These are phyloP conservation scores for Pichia scutulata DNA, from an alignment of 805 yeast genomes.

Conservation along the genomic window DNA sequence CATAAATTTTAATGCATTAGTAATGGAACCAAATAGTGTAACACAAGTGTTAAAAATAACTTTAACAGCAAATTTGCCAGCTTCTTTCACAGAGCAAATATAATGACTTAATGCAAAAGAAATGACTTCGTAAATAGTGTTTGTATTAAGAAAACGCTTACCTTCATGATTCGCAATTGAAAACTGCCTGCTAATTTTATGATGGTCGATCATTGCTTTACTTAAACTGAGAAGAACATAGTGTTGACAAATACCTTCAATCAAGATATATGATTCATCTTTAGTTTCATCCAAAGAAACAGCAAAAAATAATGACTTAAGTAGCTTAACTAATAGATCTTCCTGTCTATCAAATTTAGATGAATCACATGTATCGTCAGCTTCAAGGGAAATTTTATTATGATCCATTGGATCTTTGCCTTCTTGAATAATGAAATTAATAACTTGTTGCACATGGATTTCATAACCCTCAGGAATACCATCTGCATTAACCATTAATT, in stretches of 20 bases:
- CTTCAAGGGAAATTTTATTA: conserved; percentile 21
- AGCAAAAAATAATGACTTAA: conserved; percentile 69
- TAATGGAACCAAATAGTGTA: conserved; percentile 58
- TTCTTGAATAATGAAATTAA: conserved; percentile 32
- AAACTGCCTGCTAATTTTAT: conserved; percentile 62
- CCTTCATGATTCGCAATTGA: conserved; percentile 79
- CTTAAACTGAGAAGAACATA: conserved; percentile 72
- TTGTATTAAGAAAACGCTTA: conserved; percentile 56
- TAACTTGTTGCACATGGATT: conserved; percentile 41
- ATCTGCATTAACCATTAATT: conserved; percentile 55
- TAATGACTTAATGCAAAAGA: conserved; percentile 75
- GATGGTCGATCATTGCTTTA: conserved; percentile 58
- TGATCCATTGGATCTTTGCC: conserved; percentile 20
- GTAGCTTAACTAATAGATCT: conserved; percentile 51
- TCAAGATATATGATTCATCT: conserved; percentile 56
- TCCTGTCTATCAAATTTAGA: conserved; percentile 53
- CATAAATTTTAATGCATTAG: conserved; percentile 63
- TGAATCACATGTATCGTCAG: conserved; percentile 39
- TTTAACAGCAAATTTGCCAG: conserved; percentile 63
- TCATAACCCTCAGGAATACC: conserved; percentile 40
- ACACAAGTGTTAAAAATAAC: conserved; percentile 54
- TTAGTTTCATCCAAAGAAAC: conserved; percentile 65
- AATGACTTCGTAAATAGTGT: conserved; percentile 65
- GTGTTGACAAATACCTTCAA: conserved; percentile 68
- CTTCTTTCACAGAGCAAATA: conserved; percentile 56